These are phyloP conservation scores for Phytophthora aleatoria DNA, from an alignment of 352 stramenopile species.

Conservation along the genomic window DNA sequence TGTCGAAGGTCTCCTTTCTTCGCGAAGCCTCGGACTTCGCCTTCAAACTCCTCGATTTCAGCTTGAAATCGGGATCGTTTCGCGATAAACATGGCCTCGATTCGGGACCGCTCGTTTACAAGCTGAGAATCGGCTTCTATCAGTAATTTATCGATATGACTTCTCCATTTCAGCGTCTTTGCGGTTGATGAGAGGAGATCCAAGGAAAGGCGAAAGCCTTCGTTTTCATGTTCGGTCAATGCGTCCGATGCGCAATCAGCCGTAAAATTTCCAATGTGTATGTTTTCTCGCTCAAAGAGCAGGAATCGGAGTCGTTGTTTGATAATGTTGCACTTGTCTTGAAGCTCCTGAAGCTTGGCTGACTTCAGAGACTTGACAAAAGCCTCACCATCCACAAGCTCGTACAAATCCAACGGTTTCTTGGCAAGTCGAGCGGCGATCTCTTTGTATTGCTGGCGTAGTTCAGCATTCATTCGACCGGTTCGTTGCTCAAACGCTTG, in stretches of 20 bases:
- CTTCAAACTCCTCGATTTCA: conserved; percentile 80
- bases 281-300: conserved; percentile 58
- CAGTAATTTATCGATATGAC: conserved; percentile 59
- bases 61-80: conserved; percentile 73
- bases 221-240: neutral
- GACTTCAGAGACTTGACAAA: conserved; percentile 60
- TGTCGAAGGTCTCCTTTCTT: conserved; percentile 82
- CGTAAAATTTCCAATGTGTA: conserved; percentile 32
- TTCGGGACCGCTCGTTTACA: conserved; percentile 62
- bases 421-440: conserved; percentile 62
- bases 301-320: conserved; percentile 71
- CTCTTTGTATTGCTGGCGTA: conserved; percentile 78
- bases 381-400: conserved; percentile 68
- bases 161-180: conserved; percentile 73
- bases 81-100: conserved; percentile 73
- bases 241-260: conserved; percentile 3
- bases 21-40: conserved; percentile 65
- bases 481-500: conserved; percentile 59
- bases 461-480: conserved; percentile 48
- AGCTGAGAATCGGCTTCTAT: conserved; percentile 58
- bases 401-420: conserved; percentile 72
- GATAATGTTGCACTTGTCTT: conserved; percentile 48
- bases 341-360: conserved; percentile 47
- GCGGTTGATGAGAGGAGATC: conserved; percentile 63
- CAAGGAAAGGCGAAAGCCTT: conserved; percentile 26